phyloP scores from a whole-genome alignment of 2,329 filamentous ascomycete genomes.

The Nigrograna mackinnonii region DNA sequence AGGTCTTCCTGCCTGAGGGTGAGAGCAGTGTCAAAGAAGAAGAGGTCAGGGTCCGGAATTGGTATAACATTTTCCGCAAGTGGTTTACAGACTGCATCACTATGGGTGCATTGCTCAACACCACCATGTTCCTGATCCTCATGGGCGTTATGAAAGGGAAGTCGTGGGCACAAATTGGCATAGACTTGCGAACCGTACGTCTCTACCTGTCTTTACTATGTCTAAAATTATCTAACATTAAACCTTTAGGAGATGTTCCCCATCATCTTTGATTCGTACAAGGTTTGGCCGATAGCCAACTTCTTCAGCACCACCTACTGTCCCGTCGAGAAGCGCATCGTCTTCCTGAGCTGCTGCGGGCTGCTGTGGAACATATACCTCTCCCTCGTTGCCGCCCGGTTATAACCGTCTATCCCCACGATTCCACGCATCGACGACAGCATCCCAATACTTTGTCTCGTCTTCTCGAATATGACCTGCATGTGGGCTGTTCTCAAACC shows the following conservation, averaged over 20 bases:
- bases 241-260: slow-evolving; percentile 28
- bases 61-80: slow-evolving; percentile 68
- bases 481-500: slow-evolving; percentile 63
- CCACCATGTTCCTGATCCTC: slow-evolving; percentile 64
- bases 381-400: slow-evolving; percentile 60
- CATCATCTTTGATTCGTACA: slow-evolving; percentile 64
- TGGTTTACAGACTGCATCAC: slow-evolving; percentile 69
- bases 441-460: slow-evolving; percentile 61
- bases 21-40: slow-evolving; percentile 29
- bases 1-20: slow-evolving; percentile 25
- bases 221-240: neutral
- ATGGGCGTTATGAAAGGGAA: slow-evolving; percentile 56
- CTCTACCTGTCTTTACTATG: slow-evolving; percentile 33
- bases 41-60: slow-evolving; percentile 33
- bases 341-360: slow-evolving; percentile 73
- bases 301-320: slow-evolving; percentile 71
- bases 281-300: slow-evolving; percentile 73
- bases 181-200: slow-evolving; percentile 43
- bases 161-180: slow-evolving; percentile 28
- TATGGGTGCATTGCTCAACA: slow-evolving; percentile 67
- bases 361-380: slow-evolving; percentile 77
- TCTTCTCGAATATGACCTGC: slow-evolving; percentile 64
- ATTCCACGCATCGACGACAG: slow-evolving; percentile 36
- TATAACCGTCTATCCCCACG: slow-evolving; percentile 18
- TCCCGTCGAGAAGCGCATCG: slow-evolving; percentile 69